phyloP scores from a whole-genome alignment of 2,329 filamentous ascomycete species.

The Lasiodiplodia sp. region DNA sequence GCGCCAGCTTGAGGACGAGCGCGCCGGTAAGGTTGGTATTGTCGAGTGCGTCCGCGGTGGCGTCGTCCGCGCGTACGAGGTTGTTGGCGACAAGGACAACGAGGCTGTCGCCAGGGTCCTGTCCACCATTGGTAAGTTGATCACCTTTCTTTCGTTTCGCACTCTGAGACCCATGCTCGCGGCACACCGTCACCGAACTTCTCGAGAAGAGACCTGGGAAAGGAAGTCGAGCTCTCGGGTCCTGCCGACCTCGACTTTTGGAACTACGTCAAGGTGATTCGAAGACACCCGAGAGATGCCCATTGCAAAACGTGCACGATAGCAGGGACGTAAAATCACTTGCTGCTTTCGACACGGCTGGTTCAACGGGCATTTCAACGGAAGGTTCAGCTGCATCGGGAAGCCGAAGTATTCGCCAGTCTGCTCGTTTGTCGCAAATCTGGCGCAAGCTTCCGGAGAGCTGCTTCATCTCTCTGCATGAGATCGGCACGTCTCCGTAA shows the following conservation, averaged over 20 bases:
- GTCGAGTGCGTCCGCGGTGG: slow-evolving; percentile 94
- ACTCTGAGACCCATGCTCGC: neutral
- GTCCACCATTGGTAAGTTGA: slow-evolving; percentile 85
- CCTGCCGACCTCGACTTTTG: neutral
- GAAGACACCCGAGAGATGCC: neutral
- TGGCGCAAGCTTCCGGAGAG: neutral
- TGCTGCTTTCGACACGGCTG: neutral
- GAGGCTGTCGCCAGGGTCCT: slow-evolving; percentile 84
- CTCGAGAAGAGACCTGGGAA: neutral
- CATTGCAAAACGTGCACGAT: neutral
- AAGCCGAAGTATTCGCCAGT: neutral
- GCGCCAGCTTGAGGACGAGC: slow-evolving; percentile 95
- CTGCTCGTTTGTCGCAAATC: neutral
- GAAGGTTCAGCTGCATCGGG: neutral
- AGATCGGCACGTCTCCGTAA: neutral
- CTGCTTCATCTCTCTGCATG: neutral
- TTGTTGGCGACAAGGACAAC: slow-evolving; percentile 91
- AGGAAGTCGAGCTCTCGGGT: neutral
- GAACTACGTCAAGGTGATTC: neutral
- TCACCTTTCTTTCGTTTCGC: neutral
- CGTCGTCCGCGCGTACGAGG: slow-evolving; percentile 94
- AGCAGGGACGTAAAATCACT: neutral
- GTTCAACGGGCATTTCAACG: neutral
- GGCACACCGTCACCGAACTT: neutral
- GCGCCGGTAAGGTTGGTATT: slow-evolving; percentile 92